phyloP scores from a whole-genome alignment of 2,329 filamentous ascomycete genomes.

The Fusarium bactridioides region DNA sequence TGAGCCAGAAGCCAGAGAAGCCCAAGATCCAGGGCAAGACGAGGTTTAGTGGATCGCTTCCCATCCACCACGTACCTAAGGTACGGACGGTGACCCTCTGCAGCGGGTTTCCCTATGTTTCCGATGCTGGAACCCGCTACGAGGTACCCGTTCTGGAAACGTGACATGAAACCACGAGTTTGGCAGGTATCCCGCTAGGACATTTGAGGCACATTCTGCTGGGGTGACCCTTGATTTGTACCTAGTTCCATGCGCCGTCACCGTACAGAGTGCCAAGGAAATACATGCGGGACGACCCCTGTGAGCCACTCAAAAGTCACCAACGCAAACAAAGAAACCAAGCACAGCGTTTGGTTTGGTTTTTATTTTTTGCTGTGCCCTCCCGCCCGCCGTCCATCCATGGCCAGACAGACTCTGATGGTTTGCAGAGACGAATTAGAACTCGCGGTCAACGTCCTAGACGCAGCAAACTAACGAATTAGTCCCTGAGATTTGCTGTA shows the following conservation, averaged over 20 bases:
- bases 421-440: conserved; percentile 1
- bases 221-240: conserved; percentile 1
- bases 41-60: conserved; percentile 23
- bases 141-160: conserved; percentile 5
- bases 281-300: conserved; percentile 29
- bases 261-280: conserved; percentile 11
- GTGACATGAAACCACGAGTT: conserved; percentile 5
- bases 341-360: background rate
- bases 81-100: background rate
- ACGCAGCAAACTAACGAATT: background rate
- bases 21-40: conserved; percentile 12
- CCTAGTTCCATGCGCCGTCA: conserved; percentile 1
- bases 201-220: background rate
- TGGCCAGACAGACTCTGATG: background rate
- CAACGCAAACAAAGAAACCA: conserved; percentile 21
- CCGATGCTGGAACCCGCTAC: conserved; percentile 8
- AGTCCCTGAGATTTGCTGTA: conserved; percentile 15
- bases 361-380: conserved; percentile 1
- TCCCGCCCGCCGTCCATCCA: background rate
- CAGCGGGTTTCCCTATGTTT: conserved; percentile 10
- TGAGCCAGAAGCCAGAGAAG: conserved; percentile 16
- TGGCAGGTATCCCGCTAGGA: conserved; percentile 16
- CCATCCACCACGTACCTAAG: background rate
- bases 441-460: background rate
- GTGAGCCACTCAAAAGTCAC: conserved; percentile 5